Percentiles rank a stretch among this genome's conserved stretches.
These are phyloP conservation scores for Pleurotus giganteus DNA, from an alignment of 768 basidiomycete genomes.

Conservation along the genomic window DNA sequence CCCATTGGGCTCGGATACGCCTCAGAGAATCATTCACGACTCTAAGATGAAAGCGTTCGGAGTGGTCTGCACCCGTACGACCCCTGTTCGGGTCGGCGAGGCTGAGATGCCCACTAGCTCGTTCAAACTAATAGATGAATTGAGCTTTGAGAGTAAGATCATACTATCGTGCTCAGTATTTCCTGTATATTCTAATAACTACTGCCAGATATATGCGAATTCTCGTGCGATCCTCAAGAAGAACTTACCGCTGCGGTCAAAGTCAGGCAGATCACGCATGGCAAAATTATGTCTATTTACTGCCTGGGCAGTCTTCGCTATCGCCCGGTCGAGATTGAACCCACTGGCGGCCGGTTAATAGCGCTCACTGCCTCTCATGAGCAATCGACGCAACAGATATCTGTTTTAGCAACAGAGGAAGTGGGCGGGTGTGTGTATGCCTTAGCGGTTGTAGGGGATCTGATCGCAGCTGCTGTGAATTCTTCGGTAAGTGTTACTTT, in stretches of 20 bases:
- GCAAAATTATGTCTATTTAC: slow-evolving; percentile 37
- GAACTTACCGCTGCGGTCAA: slow-evolving; percentile 57
- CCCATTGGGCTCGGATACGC: slow-evolving; percentile 69
- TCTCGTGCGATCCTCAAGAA: slow-evolving; percentile 51
- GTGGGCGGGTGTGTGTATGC: slow-evolving; percentile 72
- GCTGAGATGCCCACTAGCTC: slow-evolving; percentile 45
- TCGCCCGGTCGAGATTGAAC: slow-evolving; percentile 43
- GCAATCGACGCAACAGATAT: slow-evolving; percentile 27
- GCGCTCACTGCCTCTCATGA: slow-evolving; percentile 43
- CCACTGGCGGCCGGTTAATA: slow-evolving; percentile 57
- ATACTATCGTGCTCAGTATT: background rate
- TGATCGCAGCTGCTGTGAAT: slow-evolving; percentile 71
- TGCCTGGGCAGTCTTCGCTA: slow-evolving; percentile 48
- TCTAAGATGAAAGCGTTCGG: slow-evolving; percentile 56
- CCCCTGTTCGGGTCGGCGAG: slow-evolving; percentile 55
- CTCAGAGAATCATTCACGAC: slow-evolving; percentile 64
- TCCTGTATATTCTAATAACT: background rate
- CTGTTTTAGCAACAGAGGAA: slow-evolving; percentile 38
- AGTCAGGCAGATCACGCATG: slow-evolving; percentile 29
- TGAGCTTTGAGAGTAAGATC: slow-evolving; percentile 58
- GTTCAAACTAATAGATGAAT: slow-evolving; percentile 67
- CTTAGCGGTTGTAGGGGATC: slow-evolving; percentile 44
- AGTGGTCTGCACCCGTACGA: slow-evolving; percentile 56
- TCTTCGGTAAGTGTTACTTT: slow-evolving; percentile 54
- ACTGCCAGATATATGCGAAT: slow-evolving; percentile 42